phyloP scores from a whole-genome alignment of 2,329 filamentous ascomycete species.

The Ramularia endophylla region DNA sequence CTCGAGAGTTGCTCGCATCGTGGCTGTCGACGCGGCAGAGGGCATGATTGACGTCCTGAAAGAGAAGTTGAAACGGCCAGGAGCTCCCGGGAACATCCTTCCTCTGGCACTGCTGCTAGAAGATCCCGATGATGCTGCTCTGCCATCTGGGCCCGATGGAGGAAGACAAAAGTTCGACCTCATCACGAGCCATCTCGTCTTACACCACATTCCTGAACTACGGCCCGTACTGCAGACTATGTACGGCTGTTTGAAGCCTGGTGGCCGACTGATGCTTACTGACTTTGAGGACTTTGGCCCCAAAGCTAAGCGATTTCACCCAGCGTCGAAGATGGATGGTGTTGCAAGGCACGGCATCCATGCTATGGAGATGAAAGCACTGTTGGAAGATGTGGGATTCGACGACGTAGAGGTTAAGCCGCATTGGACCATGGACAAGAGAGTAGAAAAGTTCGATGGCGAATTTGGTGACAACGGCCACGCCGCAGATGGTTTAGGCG shows the following conservation, averaged over 20 bases:
- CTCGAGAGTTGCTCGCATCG: conserved; percentile 12
- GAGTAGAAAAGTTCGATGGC: conserved; percentile 26
- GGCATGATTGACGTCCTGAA: conserved; percentile 24
- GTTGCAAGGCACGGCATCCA: conserved; percentile 24
- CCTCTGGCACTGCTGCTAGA: conserved; percentile 21
- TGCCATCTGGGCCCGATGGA: conserved; percentile 11
- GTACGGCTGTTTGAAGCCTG: conserved; percentile 18
- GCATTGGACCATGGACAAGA: conserved; percentile 24
- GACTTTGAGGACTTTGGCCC: conserved; percentile 25
- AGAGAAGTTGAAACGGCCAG: conserved; percentile 14
- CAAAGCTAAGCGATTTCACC: conserved; percentile 22
- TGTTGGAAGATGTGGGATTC: conserved; percentile 19
- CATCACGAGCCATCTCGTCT: conserved; percentile 23
- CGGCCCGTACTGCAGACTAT: conserved; percentile 20
- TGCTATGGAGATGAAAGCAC: conserved; percentile 13
- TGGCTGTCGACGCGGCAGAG: conserved; percentile 22
- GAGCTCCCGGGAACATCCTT: conserved; percentile 18
- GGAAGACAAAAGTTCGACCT: conserved; percentile 21
- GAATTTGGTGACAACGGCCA: conserved; percentile 17
- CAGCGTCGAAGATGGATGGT: conserved; percentile 20
- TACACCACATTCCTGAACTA: conserved; percentile 23
- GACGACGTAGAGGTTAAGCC: conserved; percentile 16
- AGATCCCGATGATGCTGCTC: conserved; percentile 18
- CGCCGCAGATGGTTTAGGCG: conserved; percentile 9
- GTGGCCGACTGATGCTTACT: conserved; percentile 21